These are phyloP conservation scores for Pseudogymnoascus sp. DNA, from an alignment of 2,329 filamentous ascomycete genomes.

Conservation along the genomic window DNA sequence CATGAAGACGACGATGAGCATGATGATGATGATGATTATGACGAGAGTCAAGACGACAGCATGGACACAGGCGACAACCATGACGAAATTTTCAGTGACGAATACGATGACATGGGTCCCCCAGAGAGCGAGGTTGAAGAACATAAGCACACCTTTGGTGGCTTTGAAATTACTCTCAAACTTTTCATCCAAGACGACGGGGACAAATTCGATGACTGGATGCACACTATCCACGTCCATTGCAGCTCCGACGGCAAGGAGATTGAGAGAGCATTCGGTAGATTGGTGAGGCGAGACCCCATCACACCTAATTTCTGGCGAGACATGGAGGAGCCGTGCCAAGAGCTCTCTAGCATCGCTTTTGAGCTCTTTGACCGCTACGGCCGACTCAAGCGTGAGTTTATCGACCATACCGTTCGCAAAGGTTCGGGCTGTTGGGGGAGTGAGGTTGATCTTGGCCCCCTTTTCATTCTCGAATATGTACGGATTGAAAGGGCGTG, in stretches of 20 bases:
- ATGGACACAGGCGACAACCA: background rate
- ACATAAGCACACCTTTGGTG: background rate
- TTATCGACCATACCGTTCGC: constrained; percentile 22
- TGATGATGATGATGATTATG: background rate
- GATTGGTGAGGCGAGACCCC: constrained; percentile 19
- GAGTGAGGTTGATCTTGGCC: constrained; percentile 23
- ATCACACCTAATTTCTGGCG: constrained; percentile 27
- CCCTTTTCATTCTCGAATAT: constrained; percentile 22
- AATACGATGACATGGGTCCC: constrained; percentile 9
- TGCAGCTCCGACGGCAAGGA: constrained; percentile 12
- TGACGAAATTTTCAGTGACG: background rate
- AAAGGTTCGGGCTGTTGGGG: constrained; percentile 27
- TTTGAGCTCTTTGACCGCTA: constrained; percentile 33
- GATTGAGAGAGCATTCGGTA: constrained; percentile 20
- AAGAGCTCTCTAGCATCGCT: constrained; percentile 26
- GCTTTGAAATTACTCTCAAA: background rate
- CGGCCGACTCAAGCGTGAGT: constrained; percentile 28
- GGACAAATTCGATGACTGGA: constrained; percentile 10
- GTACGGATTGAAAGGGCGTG: constrained; percentile 15
- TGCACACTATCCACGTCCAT: constrained; percentile 12
- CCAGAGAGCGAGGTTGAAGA: constrained; percentile 11
- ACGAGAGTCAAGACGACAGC: background rate
- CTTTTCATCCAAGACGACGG: background rate
- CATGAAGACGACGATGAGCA: background rate
- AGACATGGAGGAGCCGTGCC: constrained; percentile 27